Conservation (phyloP, 1,139 yeast species). For the Kodamaea alishanica region DNA sequence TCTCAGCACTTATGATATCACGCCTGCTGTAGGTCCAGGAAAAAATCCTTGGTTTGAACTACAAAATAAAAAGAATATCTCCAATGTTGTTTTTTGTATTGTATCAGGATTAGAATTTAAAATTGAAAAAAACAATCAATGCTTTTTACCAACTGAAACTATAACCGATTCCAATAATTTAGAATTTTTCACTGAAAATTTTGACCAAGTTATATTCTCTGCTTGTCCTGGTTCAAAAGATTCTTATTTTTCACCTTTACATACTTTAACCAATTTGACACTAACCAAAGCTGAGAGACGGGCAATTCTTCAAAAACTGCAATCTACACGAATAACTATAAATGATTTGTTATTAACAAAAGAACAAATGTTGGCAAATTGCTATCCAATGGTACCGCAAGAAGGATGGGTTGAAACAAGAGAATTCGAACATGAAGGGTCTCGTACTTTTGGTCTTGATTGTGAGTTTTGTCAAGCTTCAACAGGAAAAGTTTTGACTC, state of each 20-base stretch:
- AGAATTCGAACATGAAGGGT: slow-evolving; percentile 48
- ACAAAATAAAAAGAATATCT: slow-evolving; percentile 7
- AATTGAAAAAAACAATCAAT: not conserved
- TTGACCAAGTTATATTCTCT: slow-evolving; percentile 42
- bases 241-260: slow-evolving; percentile 51
- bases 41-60: slow-evolving; percentile 7
- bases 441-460: slow-evolving; percentile 74
- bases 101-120: slow-evolving; percentile 59
- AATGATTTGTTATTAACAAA: slow-evolving; percentile 50
- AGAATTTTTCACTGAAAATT: slow-evolving; percentile 35
- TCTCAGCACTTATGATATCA: slow-evolving; percentile 16
- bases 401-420: slow-evolving; percentile 59
- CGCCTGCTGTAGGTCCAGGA: not conserved
- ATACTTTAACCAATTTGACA: slow-evolving; percentile 54
- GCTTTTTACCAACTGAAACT: slow-evolving; percentile 8
- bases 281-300: slow-evolving; percentile 53
- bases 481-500: slow-evolving; percentile 62
- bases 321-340: slow-evolving; percentile 43
- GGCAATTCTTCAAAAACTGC: slow-evolving; percentile 28
- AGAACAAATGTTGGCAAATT: slow-evolving; percentile 44
- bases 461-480: slow-evolving; percentile 86
- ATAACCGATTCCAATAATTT: slow-evolving; percentile 25
- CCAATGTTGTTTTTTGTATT: slow-evolving; percentile 55
- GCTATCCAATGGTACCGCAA: slow-evolving; percentile 51
- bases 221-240: slow-evolving; percentile 62